These are phyloP conservation scores for Amesomyces nigricolor DNA, from an alignment of 2,329 filamentous ascomycete genomes.

Conservation along the genomic window DNA sequence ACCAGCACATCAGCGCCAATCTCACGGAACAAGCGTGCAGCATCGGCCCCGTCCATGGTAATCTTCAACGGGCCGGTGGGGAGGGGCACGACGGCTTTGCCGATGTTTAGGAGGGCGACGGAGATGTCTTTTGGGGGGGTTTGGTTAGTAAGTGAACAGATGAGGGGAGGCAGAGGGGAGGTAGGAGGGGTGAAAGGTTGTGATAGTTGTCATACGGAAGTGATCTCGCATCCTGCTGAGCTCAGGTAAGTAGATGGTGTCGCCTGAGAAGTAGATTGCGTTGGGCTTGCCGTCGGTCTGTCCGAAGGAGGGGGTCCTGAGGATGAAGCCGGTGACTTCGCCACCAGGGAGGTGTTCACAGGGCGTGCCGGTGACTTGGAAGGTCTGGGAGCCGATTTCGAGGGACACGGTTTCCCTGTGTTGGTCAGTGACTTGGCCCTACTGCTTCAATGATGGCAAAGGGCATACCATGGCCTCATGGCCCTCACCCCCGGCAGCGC, in stretches of 20 bases:
- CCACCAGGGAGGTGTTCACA: constrained; percentile 39
- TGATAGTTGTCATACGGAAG: constrained; percentile 30
- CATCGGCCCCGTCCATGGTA: constrained; percentile 42
- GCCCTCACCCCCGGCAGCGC: constrained; percentile 37
- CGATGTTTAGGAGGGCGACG: constrained; percentile 39
- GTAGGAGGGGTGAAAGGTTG: neutral
- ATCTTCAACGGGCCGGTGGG: constrained; percentile 32
- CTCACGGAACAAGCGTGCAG: constrained; percentile 34
- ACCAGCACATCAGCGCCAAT: constrained; percentile 38
- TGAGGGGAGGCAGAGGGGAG: constrained; percentile 34
- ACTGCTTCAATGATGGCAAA: neutral
- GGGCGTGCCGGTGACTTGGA: constrained; percentile 39
- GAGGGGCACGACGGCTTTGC: constrained; percentile 29
- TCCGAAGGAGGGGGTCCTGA: constrained; percentile 36
- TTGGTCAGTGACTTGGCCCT: neutral
- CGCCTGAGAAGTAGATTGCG: constrained; percentile 44
- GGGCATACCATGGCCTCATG: constrained; percentile 31
- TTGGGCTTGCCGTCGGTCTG: constrained; percentile 34
- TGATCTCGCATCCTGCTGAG: constrained; percentile 31
- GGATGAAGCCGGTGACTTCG: constrained; percentile 42
- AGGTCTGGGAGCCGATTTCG: constrained; percentile 30
- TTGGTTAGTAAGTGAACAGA: constrained; percentile 13
- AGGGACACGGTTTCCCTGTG: constrained; percentile 31
- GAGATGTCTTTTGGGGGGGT: constrained; percentile 27
- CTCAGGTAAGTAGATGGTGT: constrained; percentile 43